A percentile compares a stretch with the other conserved stretches of the same genome.
phyloP scores from a whole-genome alignment of 2,329 filamentous ascomycete genomes.

The Nigrograna mackinnonii region DNA sequence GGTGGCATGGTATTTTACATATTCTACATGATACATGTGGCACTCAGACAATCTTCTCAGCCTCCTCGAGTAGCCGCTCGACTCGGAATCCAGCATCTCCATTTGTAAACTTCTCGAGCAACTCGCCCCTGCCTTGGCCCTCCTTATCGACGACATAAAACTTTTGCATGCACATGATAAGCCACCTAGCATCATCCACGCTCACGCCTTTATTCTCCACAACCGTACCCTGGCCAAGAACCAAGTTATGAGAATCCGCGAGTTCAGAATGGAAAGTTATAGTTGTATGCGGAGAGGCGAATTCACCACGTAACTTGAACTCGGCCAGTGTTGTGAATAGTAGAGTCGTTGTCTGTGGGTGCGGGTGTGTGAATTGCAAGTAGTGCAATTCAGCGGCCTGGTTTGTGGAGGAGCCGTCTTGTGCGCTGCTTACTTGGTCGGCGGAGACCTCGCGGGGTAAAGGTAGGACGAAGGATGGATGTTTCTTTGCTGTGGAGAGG shows the following conservation, averaged over 20 bases:
- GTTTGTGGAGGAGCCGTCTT: slow-evolving; percentile 18
- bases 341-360: slow-evolving; percentile 60
- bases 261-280: slow-evolving; percentile 90
- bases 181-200: slow-evolving; percentile 82
- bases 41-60: slow-evolving; percentile 68
- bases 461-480: slow-evolving; percentile 91
- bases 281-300: slow-evolving; percentile 88
- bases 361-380: slow-evolving; percentile 92
- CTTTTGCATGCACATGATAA: slow-evolving; percentile 90
- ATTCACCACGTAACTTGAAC: slow-evolving; percentile 89
- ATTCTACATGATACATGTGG: too few relatives aligned
- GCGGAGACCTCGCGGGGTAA: slow-evolving; percentile 64
- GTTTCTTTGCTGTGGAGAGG: slow-evolving; percentile 67
- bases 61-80: slow-evolving; percentile 84
- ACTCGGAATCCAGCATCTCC: slow-evolving; percentile 82
- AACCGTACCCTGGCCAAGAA: slow-evolving; percentile 84
- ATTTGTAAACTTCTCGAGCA: slow-evolving; percentile 80
- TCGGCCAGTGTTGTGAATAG: slow-evolving; percentile 94
- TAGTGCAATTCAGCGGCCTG: slow-evolving; percentile 91
- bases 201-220: slow-evolving; percentile 75
- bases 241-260: slow-evolving; percentile 71
- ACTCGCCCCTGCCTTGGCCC: slow-evolving; percentile 52
- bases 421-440: slow-evolving; percentile 10
- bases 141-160: slow-evolving; percentile 75
- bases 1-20: too few relatives aligned